Percentiles rank a stretch among this genome's conserved stretches.
These are phyloP conservation scores for Pseudogymnoascus sp. DNA, from an alignment of 2,329 filamentous ascomycete species.

Conservation along the genomic window DNA sequence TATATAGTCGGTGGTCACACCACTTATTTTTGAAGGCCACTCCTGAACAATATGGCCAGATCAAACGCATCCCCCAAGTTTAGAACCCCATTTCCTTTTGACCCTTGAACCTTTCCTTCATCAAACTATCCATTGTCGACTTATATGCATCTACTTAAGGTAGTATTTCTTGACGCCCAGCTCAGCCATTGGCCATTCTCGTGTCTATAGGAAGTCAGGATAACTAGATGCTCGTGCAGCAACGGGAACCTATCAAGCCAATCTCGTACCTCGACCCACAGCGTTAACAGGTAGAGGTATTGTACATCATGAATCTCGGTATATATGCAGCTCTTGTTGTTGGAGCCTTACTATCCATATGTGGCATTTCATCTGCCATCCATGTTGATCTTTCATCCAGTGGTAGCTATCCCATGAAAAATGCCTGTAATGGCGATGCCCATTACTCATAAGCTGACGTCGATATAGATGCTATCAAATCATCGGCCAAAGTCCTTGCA, in stretches of 20 bases:
- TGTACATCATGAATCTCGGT: neutral
- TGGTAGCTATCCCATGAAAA: neutral
- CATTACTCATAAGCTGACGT: neutral
- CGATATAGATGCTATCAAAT: conserved; percentile 28
- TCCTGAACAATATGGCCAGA: neutral
- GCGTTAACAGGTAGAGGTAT: neutral
- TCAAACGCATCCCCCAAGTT: neutral
- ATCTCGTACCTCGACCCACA: neutral
- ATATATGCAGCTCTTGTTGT: neutral
- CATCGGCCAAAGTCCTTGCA: conserved; percentile 30
- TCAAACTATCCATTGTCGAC: neutral
- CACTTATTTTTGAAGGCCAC: neutral
- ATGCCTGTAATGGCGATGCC: neutral
- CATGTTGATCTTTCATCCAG: neutral
- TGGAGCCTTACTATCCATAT: neutral
- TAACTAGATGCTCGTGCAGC: neutral
- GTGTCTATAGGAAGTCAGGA: neutral
- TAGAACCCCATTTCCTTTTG: neutral
- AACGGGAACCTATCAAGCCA: neutral
- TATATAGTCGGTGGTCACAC: neutral
- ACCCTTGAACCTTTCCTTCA: neutral
- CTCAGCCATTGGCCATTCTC: neutral
- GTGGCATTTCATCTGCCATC: neutral
- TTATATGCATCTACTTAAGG: neutral
- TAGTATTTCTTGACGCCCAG: conserved; percentile 1